Evolutionary conservation across 1,284 basidiomycete species (phyloP).

Genomic region (Microbotryum violaceum): DNA sequence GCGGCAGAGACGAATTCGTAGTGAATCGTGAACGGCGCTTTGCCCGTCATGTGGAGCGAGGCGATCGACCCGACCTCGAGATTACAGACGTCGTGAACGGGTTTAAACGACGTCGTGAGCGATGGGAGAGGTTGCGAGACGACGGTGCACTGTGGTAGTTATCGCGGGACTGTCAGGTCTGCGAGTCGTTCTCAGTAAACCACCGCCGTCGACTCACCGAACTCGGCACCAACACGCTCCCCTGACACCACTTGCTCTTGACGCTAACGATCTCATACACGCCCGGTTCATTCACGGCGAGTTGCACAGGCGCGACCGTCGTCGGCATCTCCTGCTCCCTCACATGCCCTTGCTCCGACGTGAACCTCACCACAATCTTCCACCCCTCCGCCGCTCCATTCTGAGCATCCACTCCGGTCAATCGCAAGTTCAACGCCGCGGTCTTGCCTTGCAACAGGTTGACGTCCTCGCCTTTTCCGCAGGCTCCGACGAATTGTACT

Average conservation of each 20-base stretch:
- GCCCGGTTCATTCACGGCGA: constrained; percentile 62
- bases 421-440: constrained; percentile 45
- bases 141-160: constrained; percentile 50
- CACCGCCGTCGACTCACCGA: constrained; percentile 36
- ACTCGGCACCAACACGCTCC: constrained; percentile 72
- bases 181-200: constrained; percentile 45
- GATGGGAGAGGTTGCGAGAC: constrained; percentile 31
- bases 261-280: constrained; percentile 69
- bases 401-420: constrained; percentile 45
- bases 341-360: constrained; percentile 42
- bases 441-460: constrained; percentile 66
- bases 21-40: constrained; percentile 76
- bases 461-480: constrained; percentile 62
- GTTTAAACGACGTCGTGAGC: constrained; percentile 68
- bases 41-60: constrained; percentile 76
- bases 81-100: constrained; percentile 75
- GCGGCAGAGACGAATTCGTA: constrained; percentile 50
- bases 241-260: constrained; percentile 65
- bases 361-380: constrained; percentile 57
- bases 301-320: constrained; percentile 46
- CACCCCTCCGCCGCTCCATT: constrained; percentile 48
- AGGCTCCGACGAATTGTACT: constrained; percentile 57
- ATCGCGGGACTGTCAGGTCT: constrained; percentile 40
- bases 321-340: constrained; percentile 53
- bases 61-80: constrained; percentile 89